phyloP scores from a whole-genome alignment of 2,329 filamentous ascomycete species.

The Claviceps lovelessii region DNA sequence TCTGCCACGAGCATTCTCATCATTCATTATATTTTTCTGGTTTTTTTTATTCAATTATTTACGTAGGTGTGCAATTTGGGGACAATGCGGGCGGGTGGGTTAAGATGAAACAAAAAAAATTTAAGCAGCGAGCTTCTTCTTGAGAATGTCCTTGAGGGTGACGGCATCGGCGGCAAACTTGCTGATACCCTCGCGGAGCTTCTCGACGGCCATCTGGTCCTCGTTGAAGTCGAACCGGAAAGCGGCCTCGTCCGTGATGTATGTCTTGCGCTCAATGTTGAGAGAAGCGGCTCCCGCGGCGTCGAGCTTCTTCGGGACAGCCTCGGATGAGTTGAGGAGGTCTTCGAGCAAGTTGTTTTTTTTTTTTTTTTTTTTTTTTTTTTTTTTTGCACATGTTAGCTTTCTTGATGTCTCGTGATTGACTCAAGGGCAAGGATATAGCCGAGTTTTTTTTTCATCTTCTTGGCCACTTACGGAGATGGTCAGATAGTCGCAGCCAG shows the following conservation, averaged over 20 bases:
- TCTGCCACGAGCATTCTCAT: not conserved
- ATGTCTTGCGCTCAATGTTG: constrained; percentile 74
- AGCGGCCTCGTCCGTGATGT: constrained; percentile 73
- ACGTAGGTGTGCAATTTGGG: not conserved
- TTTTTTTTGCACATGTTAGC: constrained; percentile 7
- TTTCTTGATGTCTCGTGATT: not conserved
- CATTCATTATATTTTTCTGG: not conserved
- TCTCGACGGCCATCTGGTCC: constrained; percentile 98
- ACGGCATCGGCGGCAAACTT: constrained; percentile 95
- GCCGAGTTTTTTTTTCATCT: constrained; percentile 15
- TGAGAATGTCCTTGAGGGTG: constrained; percentile 84
- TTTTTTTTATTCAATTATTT: not conserved
- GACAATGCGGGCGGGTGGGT: not conserved
- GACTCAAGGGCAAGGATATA: not conserved
- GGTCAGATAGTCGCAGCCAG: constrained; percentile 96
- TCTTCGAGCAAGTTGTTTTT: constrained; percentile 88
- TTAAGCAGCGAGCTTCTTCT: constrained; percentile 58
- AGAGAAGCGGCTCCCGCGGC: constrained; percentile 49
- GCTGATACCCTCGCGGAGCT: constrained; percentile 97
- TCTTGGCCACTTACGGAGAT: constrained; percentile 55
- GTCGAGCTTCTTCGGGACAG: constrained; percentile 88
- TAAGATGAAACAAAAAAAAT: not conserved
- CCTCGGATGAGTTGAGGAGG: constrained; percentile 66
- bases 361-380: constrained; percentile 37
- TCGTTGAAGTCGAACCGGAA: constrained; percentile 99